Conservation (phyloP, 768 basidiomycete species). For the Suillus subaureus region DNA sequence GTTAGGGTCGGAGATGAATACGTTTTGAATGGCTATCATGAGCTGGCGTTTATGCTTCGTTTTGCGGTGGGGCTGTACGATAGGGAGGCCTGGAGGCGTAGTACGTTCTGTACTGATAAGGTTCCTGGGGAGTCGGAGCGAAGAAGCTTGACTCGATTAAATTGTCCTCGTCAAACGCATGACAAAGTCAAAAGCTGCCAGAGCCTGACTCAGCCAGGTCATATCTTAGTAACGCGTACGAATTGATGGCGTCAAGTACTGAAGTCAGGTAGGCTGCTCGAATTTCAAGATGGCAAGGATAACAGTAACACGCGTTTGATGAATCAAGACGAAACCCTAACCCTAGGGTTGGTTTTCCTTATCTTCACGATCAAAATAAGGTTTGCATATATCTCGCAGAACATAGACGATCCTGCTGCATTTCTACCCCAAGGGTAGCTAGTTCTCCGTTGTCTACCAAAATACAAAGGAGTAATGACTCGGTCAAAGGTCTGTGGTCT, state of each 20-base stretch:
- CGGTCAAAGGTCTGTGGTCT: constrained; percentile 12
- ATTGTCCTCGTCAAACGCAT: neutral
- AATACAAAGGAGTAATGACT: constrained; percentile 4
- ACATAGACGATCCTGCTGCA: neutral
- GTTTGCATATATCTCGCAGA: no score
- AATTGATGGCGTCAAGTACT: neutral
- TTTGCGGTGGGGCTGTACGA: constrained; percentile 96
- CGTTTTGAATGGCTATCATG: constrained; percentile 78
- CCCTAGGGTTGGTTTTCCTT: constrained; percentile 5
- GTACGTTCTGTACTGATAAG: constrained; percentile 92
- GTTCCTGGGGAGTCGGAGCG: constrained; percentile 28
- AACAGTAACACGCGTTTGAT: no score
- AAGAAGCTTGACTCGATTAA: constrained; percentile 11
- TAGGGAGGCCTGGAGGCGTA: constrained; percentile 87
- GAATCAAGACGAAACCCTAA: constrained; percentile 7
- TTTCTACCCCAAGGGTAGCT: neutral
- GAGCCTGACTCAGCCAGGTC: neutral
- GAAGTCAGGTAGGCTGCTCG: neutral
- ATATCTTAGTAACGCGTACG: no score
- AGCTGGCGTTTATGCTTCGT: constrained; percentile 78
- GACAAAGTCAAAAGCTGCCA: neutral
- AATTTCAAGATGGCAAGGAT: no score
- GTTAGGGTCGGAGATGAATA: constrained; percentile 88
- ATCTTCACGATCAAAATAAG: constrained; percentile 1
- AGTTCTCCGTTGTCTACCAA: neutral